Conservation (phyloP, 2,329 filamentous ascomycete genomes). For the Epichloe brachyelytri region DNA sequence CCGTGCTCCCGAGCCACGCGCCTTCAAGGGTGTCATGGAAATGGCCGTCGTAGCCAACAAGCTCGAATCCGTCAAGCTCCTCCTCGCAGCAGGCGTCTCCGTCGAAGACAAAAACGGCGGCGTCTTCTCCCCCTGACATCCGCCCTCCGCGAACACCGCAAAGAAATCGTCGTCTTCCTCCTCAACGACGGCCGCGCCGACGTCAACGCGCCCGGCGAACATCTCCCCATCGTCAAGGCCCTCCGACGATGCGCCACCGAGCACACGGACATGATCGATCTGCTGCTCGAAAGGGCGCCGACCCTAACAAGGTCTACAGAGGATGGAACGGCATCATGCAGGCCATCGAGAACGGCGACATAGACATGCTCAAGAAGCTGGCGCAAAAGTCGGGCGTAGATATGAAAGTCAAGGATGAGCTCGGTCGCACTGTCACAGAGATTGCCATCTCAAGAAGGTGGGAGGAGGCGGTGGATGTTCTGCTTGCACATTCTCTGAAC, state of each 20-base stretch:
- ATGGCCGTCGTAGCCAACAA: constrained; percentile 55
- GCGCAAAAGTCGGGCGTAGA: constrained; percentile 36
- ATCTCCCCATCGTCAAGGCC: constrained; percentile 58
- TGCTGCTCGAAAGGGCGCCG: constrained; percentile 51
- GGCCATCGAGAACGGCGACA: constrained; percentile 50
- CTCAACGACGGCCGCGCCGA: constrained; percentile 50
- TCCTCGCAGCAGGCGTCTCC: constrained; percentile 50
- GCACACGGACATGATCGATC: constrained; percentile 47
- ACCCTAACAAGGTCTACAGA: constrained; percentile 55
- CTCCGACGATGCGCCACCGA: constrained; percentile 43
- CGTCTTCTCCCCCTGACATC: constrained; percentile 60
- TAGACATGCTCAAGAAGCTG: constrained; percentile 38
- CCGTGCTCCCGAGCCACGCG: constrained; percentile 43
- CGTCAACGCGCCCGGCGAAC: constrained; percentile 55
- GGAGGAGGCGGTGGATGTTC: constrained; percentile 40
- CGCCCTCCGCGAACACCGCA: constrained; percentile 49
- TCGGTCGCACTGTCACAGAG: constrained; percentile 40
- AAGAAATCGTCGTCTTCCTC: constrained; percentile 47
- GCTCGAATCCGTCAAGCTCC: constrained; percentile 52
- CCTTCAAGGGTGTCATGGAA: constrained; percentile 55
- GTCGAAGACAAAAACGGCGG: constrained; percentile 62
- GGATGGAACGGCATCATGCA: constrained; percentile 55
- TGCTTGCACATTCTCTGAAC: constrained; percentile 25
- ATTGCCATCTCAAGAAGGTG: constrained; percentile 45
- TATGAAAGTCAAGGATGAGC: constrained; percentile 38